These are phyloP conservation scores for Chamaecrista fasciculata DNA, from an alignment of 306 rosid species.

Conservation along the genomic window DNA sequence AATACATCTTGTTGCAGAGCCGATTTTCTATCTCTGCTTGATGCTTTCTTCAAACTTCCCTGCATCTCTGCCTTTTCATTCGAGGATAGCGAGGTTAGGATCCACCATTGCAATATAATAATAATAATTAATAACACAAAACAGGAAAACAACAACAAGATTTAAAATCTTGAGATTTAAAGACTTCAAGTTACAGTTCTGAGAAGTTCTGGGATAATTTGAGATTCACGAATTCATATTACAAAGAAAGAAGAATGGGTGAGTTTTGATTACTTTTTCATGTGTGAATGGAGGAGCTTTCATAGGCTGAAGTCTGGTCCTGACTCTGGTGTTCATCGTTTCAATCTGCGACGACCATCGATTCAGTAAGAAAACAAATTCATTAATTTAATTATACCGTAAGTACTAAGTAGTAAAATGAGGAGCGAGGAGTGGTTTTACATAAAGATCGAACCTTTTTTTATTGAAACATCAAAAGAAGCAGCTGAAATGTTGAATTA, in stretches of 20 bases:
- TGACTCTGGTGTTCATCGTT: conserved; percentile 56
- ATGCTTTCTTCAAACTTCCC: conserved; percentile 46
- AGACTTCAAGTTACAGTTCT: no score
- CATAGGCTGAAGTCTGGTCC: conserved; percentile 39
- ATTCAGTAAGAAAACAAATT: conserved; percentile 23
- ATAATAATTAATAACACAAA: neutral
- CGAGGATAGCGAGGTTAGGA: conserved; percentile 21
- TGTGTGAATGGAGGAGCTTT: conserved; percentile 53
- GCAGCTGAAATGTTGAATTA: conserved; percentile 30
- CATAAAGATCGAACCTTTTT: conserved; percentile 34
- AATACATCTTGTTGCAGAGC: conserved; percentile 84
- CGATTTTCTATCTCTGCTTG: conserved; percentile 54
- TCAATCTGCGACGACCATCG: conserved; percentile 39
- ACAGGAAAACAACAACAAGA: neutral
- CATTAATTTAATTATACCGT: neutral
- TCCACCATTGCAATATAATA: conserved; percentile 32
- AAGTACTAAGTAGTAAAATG: no score
- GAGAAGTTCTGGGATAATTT: conserved; percentile 36
- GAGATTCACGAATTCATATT: neutral
- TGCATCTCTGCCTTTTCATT: conserved; percentile 66
- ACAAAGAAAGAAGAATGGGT: conserved; percentile 17
- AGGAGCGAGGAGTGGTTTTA: conserved; percentile 11
- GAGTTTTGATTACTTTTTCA: conserved; percentile 49
- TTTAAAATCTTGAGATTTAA: conserved; percentile 5
- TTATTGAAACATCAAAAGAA: neutral